phyloP scores from a whole-genome alignment of 2,329 filamentous ascomycete genomes.

The Colletotrichum caudatum region DNA sequence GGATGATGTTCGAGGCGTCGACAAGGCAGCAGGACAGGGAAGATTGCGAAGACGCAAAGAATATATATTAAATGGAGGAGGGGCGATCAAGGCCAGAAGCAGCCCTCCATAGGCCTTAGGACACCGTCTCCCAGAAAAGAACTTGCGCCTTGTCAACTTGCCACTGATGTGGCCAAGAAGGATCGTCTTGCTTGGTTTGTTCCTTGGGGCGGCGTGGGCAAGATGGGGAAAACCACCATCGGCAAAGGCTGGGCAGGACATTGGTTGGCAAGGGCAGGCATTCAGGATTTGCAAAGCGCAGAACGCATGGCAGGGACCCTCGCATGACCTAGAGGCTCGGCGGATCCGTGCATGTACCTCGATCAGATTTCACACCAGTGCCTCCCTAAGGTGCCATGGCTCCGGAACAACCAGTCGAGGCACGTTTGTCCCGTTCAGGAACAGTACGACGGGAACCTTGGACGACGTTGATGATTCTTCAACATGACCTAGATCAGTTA shows the following conservation, averaged over 20 bases:
- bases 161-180: conserved; percentile 4
- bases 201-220: conserved; percentile 5
- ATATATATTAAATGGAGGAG: conserved; percentile 33
- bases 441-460: background rate
- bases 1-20: conserved; percentile 33
- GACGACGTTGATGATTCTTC: background rate
- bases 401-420: background rate
- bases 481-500: background rate
- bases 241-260: background rate
- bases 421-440: background rate
- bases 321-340: conserved; percentile 22
- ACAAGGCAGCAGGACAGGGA: conserved; percentile 17
- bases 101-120: background rate
- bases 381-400: background rate
- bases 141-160: background rate
- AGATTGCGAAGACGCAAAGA: conserved; percentile 4
- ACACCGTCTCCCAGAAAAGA: background rate
- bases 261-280: conserved; percentile 19
- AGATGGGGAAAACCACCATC: conserved; percentile 21
- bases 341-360: conserved; percentile 13
- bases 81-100: conserved; percentile 4
- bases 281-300: conserved; percentile 32
- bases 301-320: conserved; percentile 13
- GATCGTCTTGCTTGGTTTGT: background rate
- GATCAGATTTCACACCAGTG: conserved; percentile 22